These are phyloP conservation scores for Tuber melanosporum DNA, from an alignment of 495 filamentous ascomycete species.

Conservation along the genomic window DNA sequence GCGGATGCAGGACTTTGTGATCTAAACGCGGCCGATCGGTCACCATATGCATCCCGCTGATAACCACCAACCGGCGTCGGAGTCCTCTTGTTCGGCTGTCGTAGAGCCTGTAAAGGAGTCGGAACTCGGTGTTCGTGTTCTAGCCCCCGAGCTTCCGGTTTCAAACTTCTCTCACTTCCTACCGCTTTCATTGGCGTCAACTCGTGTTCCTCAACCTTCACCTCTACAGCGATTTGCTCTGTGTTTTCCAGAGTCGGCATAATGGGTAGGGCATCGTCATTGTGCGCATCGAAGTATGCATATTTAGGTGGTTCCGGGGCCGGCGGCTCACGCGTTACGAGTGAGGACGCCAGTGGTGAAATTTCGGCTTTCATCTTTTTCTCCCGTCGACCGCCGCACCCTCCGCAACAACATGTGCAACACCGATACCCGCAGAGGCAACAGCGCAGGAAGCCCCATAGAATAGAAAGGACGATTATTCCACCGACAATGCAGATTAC, in stretches of 20 bases:
- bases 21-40: not conserved
- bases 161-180: not conserved
- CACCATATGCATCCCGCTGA: not conserved
- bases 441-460: conserved; percentile 38
- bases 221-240: conserved; percentile 24
- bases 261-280: conserved; percentile 31
- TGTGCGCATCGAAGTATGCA: conserved; percentile 28
- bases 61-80: conserved; percentile 11
- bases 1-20: not conserved
- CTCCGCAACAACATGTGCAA: conserved; percentile 38
- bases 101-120: not conserved
- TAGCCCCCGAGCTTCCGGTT: not conserved
- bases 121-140: conserved; percentile 7
- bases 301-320: conserved; percentile 30
- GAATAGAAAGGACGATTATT: conserved; percentile 22
- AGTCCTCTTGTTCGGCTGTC: not conserved
- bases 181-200: conserved; percentile 11
- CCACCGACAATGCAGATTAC: conserved; percentile 35
- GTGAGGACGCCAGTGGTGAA: conserved; percentile 6
- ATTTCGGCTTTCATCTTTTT: conserved; percentile 11
- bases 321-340: conserved; percentile 26
- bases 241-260: conserved; percentile 31
- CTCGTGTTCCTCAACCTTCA: conserved; percentile 31
- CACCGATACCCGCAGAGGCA: conserved; percentile 35
- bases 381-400: conserved; percentile 25